A percentile compares a stretch with the other conserved stretches of the same genome.
Evolutionary conservation across 2,329 filamentous ascomycete genomes (phyloP).

Genomic region (Madurella mycetomatis): DNA sequence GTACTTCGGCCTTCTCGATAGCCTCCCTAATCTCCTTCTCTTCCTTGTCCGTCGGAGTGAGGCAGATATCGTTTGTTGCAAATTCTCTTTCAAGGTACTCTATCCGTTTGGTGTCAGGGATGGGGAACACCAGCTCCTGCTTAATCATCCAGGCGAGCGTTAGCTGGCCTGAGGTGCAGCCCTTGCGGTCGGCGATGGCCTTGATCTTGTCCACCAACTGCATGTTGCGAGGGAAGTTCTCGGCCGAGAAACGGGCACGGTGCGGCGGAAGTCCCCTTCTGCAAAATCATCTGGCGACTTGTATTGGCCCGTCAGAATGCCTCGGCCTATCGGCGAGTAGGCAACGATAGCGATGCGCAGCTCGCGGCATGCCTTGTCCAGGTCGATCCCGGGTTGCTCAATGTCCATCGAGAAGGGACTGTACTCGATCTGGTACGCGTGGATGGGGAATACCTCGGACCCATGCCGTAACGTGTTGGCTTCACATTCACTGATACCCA

Average conservation of each 20-base stretch:
- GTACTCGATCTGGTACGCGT: constrained; percentile 52
- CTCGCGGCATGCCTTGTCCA: constrained; percentile 43
- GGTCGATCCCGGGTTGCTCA: constrained; percentile 36
- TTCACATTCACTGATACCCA: constrained; percentile 48
- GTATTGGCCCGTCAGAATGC: constrained; percentile 40
- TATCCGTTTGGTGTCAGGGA: constrained; percentile 42
- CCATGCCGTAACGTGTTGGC: constrained; percentile 48
- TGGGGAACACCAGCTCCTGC: constrained; percentile 52
- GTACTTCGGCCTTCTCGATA: constrained; percentile 42
- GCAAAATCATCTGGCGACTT: constrained; percentile 36
- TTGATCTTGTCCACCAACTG: constrained; percentile 27
- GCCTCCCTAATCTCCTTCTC: constrained; percentile 47
- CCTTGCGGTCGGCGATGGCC: constrained; percentile 29
- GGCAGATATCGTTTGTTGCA: constrained; percentile 50
- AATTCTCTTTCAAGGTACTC: constrained; percentile 43
- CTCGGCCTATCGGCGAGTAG: constrained; percentile 40
- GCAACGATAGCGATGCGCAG: constrained; percentile 42
- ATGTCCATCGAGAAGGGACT: constrained; percentile 47
- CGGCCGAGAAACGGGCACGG: constrained; percentile 38
- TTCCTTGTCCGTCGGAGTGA: constrained; percentile 48
- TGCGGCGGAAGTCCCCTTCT: constrained; percentile 31
- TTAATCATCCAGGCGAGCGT: constrained; percentile 53
- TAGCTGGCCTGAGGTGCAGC: constrained; percentile 47
- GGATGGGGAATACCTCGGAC: constrained; percentile 43
- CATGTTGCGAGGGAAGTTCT: constrained; percentile 49